Conservation (phyloP, 2,329 filamentous ascomycete genomes). For the Penicillium sclerotiorum region DNA sequence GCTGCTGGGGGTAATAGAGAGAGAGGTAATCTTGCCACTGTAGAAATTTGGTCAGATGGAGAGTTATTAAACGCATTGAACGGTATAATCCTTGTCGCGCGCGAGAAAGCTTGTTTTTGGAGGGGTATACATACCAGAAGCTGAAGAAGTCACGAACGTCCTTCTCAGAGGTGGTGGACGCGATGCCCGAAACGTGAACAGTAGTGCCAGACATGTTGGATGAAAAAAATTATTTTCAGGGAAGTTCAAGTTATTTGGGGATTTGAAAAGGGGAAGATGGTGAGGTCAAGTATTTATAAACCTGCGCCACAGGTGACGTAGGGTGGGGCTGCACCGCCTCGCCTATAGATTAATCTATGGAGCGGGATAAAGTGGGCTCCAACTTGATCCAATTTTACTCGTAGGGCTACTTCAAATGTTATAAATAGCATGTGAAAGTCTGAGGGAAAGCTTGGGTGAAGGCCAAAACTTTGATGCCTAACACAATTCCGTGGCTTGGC, state of each 20-base stretch:
- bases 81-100: background rate
- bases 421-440: no score
- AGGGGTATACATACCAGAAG: conserved; percentile 68
- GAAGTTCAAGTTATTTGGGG: background rate
- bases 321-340: conserved; percentile 29
- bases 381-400: no score
- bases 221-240: background rate
- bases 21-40: conserved; percentile 86
- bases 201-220: conserved; percentile 61
- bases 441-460: no score
- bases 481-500: no score
- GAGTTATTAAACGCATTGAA: no score
- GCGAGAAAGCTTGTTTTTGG: conserved; percentile 1
- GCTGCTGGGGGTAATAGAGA: conserved; percentile 70
- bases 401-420: background rate
- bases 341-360: background rate
- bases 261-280: conserved; percentile 3
- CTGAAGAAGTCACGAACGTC: conserved; percentile 97
- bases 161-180: conserved; percentile 77
- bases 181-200: conserved; percentile 89
- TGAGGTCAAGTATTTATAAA: conserved; percentile 22
- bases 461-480: no score
- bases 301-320: conserved; percentile 42
- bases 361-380: no score
- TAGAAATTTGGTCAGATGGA: conserved; percentile 21